Conservation (phyloP, 805 yeast genomes). For the Kluyveromyces aestuarii region DNA sequence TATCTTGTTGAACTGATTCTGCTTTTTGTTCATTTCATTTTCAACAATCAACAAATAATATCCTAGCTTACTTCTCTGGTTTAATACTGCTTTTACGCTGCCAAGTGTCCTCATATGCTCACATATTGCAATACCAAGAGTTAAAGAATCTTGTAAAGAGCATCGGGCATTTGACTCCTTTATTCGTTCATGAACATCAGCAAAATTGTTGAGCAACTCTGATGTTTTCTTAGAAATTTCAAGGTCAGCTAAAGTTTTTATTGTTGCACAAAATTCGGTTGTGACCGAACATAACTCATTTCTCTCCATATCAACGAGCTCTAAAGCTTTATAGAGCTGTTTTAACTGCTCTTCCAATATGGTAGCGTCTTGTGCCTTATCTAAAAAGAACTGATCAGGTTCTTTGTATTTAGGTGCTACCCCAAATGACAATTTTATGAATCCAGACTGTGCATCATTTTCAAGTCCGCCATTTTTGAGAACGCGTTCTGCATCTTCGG, state of each 20-base stretch:
- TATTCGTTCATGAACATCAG: slow-evolving; percentile 60
- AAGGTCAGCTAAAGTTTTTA: slow-evolving; percentile 56
- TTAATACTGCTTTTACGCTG: slow-evolving; percentile 64
- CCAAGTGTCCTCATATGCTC: slow-evolving; percentile 75
- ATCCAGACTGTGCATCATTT: slow-evolving; percentile 55
- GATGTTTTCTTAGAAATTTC: slow-evolving; percentile 64
- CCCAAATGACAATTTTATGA: slow-evolving; percentile 57
- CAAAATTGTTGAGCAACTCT: slow-evolving; percentile 58
- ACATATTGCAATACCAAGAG: slow-evolving; percentile 79
- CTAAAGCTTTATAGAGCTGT: slow-evolving; percentile 61
- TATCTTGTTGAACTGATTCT: slow-evolving; percentile 37
- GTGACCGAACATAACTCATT: slow-evolving; percentile 60
- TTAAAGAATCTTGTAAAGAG: slow-evolving; percentile 75
- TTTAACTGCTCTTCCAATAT: slow-evolving; percentile 64
- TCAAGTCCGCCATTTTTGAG: slow-evolving; percentile 25
- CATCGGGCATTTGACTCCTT: slow-evolving; percentile 69
- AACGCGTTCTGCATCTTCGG: slow-evolving; percentile 24
- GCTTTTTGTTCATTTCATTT: slow-evolving; percentile 39
- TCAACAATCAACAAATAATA: slow-evolving; percentile 40
- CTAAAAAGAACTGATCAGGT: slow-evolving; percentile 67
- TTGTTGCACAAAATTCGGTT: slow-evolving; percentile 51
- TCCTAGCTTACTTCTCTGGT: slow-evolving; percentile 57
- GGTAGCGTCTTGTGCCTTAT: slow-evolving; percentile 60
- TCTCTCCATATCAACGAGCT: slow-evolving; percentile 64
- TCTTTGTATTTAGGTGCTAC: slow-evolving; percentile 62